Conservation (phyloP, 768 basidiomycete species). For the Paxillus rubicundulus region DNA sequence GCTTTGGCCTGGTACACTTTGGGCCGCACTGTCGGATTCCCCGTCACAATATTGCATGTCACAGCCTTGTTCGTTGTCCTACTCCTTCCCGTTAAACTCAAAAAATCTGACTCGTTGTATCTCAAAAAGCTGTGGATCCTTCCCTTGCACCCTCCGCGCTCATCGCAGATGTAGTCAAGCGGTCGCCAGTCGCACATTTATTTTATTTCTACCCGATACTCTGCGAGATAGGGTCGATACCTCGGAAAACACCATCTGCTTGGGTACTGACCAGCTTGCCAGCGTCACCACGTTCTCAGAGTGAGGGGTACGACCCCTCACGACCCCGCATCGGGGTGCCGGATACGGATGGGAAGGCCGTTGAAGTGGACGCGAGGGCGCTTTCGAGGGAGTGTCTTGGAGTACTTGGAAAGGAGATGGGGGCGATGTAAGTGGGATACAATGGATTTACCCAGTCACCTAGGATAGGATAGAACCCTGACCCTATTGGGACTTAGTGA, state of each 20-base stretch:
- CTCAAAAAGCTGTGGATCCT: slow-evolving; percentile 37
- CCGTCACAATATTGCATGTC: slow-evolving; percentile 52
- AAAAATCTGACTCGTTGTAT: background rate
- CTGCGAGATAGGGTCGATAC: slow-evolving; percentile 75
- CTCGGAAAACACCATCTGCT: slow-evolving; percentile 61
- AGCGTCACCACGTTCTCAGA: slow-evolving; percentile 6
- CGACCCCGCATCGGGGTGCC: slow-evolving; percentile 22
- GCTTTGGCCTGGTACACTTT: slow-evolving; percentile 75
- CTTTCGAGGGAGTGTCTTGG: slow-evolving; percentile 67
- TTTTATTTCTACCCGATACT: slow-evolving; percentile 84
- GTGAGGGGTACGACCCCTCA: slow-evolving; percentile 8
- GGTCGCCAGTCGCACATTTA: slow-evolving; percentile 77
- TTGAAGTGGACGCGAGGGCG: slow-evolving; percentile 62
- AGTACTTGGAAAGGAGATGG: slow-evolving; percentile 74
- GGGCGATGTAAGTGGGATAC: slow-evolving; percentile 30
- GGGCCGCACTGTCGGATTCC: slow-evolving; percentile 69
- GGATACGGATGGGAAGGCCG: slow-evolving; percentile 20
- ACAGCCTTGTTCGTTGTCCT: slow-evolving; percentile 54
- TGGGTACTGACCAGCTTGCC: slow-evolving; percentile 46
- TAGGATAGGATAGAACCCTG: background rate
- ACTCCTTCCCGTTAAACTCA: background rate
- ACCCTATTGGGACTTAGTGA: background rate
- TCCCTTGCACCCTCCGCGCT: slow-evolving; percentile 49
- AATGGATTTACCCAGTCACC: background rate
- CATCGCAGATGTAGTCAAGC: slow-evolving; percentile 67